Evolutionary conservation across 345 rosid genomes (phyloP).

Genomic region (Angophora floribunda): DNA sequence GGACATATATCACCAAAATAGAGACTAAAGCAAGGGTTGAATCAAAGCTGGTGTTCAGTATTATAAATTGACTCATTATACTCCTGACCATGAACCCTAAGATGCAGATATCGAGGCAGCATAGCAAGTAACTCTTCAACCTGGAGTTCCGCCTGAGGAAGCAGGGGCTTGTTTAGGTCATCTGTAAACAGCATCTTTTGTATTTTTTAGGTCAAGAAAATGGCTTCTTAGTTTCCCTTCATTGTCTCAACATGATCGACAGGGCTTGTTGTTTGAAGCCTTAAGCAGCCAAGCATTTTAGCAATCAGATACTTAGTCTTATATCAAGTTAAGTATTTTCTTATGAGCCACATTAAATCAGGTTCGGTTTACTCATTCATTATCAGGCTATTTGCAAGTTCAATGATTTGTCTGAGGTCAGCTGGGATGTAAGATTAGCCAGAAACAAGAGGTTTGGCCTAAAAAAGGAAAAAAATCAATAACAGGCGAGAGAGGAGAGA

Average conservation of each 20-base stretch:
- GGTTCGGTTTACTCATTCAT: neutral
- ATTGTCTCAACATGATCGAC: neutral
- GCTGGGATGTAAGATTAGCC: neutral
- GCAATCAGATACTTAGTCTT: neutral
- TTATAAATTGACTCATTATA: slow-evolving; percentile 4
- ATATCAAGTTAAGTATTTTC: neutral
- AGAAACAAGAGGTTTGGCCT: neutral
- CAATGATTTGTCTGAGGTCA: neutral
- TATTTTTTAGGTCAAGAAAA: neutral
- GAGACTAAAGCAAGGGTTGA: slow-evolving; percentile 9
- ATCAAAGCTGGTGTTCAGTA: slow-evolving; percentile 5
- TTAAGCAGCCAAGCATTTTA: neutral
- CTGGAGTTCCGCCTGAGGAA: neutral
- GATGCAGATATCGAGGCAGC: neutral
- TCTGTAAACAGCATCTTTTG: neutral
- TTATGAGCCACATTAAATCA: neutral
- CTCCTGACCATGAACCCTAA: neutral
- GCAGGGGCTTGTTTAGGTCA: neutral
- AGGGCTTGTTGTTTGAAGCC: neutral
- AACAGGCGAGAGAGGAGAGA: neutral
- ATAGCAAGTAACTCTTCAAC: neutral
- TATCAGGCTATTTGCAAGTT: neutral
- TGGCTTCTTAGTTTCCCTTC: neutral
- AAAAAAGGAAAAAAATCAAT: neutral
- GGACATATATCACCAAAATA: neutral